phyloP scores from a whole-genome alignment of 2,329 filamentous ascomycete species.

The Hypocrella siamensis region DNA sequence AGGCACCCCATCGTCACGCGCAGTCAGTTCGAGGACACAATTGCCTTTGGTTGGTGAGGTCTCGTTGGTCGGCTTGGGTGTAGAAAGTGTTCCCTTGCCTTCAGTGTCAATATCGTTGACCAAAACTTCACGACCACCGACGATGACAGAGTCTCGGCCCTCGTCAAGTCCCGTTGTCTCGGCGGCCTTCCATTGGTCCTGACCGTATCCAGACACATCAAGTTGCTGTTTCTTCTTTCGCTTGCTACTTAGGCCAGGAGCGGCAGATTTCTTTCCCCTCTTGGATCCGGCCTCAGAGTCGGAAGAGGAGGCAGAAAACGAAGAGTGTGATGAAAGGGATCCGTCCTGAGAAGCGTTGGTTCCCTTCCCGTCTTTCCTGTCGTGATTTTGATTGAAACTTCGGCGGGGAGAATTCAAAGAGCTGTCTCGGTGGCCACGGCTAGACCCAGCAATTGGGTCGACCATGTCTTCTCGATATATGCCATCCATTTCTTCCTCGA shows the following conservation, averaged over 20 bases:
- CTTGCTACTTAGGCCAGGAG: slow-evolving; percentile 1
- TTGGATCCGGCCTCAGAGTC: not conserved
- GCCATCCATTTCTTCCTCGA: slow-evolving; percentile 43
- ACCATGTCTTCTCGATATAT: slow-evolving; percentile 36
- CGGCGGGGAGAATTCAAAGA: slow-evolving; percentile 10
- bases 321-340: slow-evolving; percentile 4
- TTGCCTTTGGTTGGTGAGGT: slow-evolving; percentile 12
- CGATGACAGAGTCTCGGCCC: slow-evolving; percentile 56
- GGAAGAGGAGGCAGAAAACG: not conserved
- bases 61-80: slow-evolving; percentile 18
- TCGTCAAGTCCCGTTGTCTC: slow-evolving; percentile 42
- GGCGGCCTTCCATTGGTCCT: slow-evolving; percentile 58
- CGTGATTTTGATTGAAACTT: slow-evolving; percentile 59
- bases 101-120: slow-evolving; percentile 46
- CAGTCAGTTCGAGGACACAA: slow-evolving; percentile 15
- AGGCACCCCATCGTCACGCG: slow-evolving; percentile 29
- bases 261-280: slow-evolving; percentile 1
- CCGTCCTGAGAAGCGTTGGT: slow-evolving; percentile 31
- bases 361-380: slow-evolving; percentile 19
- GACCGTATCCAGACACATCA: slow-evolving; percentile 65
- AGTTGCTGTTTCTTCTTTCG: slow-evolving; percentile 45
- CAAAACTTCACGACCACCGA: slow-evolving; percentile 57
- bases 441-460: not conserved
- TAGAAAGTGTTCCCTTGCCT: slow-evolving; percentile 41
- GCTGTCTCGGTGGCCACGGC: slow-evolving; percentile 25